Base-by-base conservation (phyloP, 2,329 filamentous ascomycete genomes). In the Stachybotrys echinatus region DNA sequence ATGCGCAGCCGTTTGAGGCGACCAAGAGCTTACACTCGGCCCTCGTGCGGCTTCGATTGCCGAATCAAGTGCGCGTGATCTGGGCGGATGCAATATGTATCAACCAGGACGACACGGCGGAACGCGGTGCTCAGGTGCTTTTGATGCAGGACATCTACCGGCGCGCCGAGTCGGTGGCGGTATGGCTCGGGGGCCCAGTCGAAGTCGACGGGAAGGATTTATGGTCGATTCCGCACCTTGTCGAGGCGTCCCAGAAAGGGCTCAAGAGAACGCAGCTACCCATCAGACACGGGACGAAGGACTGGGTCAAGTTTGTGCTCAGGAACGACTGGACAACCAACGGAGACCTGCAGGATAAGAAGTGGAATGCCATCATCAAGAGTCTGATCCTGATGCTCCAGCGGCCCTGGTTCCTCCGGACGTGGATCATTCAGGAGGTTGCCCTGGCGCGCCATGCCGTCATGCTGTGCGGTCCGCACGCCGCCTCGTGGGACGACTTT, bases 11-110 rank as follows among this genome's bases (percentile, higher is more conserved):
- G 18, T 51, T 52, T 34, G 21, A 27, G 21, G 46, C 52, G 17
- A 52, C 52, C 14, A 14, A 21, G 23, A 50, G 51, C 22, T 14
- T 55, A 31, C 20, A 51, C 19, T 50, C 47, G n/a, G 50, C 48
- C 2, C 38, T 55, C n/a, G 10, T 38, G 3, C 37, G 51, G 3
- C 42, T 54, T 34, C 39, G 37, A n/a, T 46, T 50, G 10, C 48
- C 37, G 48, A 27, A 37, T 6, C n/a, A n/a, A 34, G 10, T 39
- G 17, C 38, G 47, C 5, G 21, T 17, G 14, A 18, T 47, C 10
- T 60, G 58, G 61, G 56, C 58, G 8, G 59, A 61, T 44, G 55
- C 56, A 12, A 49, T 63, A n/a, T 60, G 61, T 20, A 62, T 63
- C 50, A 61, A 64, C 49, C 59, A 64, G 42, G 31, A 53, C 17